These are phyloP conservation scores for Lagenidium sp. DNA, from an alignment of 352 stramenopile genomes.

Conservation along the genomic window DNA sequence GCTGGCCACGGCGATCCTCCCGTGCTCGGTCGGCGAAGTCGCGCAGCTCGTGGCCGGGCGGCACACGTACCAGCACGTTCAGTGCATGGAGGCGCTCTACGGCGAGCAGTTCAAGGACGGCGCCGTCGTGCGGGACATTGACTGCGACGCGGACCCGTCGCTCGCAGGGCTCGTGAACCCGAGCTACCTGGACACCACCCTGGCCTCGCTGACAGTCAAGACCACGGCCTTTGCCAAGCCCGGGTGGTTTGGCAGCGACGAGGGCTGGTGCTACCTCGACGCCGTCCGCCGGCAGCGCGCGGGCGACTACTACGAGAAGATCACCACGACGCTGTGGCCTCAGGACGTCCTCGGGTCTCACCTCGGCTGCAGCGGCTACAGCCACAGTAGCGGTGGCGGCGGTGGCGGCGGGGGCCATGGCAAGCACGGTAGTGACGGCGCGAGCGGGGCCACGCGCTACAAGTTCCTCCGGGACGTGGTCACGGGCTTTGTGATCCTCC, in stretches of 20 bases:
- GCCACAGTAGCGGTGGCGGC: too few relatives aligned
- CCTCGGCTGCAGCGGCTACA: too few relatives aligned
- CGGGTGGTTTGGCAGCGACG: constrained; percentile 8
- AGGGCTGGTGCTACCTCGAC: constrained; percentile 18
- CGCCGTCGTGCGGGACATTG: background rate
- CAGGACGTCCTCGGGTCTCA: constrained; percentile 9
- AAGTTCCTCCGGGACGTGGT: too few relatives aligned
- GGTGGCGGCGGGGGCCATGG: too few relatives aligned
- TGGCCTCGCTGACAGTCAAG: constrained; percentile 9
- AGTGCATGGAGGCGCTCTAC: constrained; percentile 12
- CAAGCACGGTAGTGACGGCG: background rate
- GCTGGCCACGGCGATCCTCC: constrained; percentile 9
- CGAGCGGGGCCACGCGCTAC: background rate
- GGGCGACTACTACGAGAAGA: constrained; percentile 12
- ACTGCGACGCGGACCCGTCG: background rate
- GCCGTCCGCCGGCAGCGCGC: constrained; percentile 5
- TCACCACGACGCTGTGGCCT: constrained; percentile 10
- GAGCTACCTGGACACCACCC: background rate
- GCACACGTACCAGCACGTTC: constrained; percentile 5
- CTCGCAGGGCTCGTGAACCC: background rate
- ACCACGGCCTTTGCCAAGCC: constrained; percentile 11
- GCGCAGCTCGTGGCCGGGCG: constrained; percentile 2
- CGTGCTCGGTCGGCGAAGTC: constrained; percentile 4
- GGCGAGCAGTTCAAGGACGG: constrained; percentile 14
- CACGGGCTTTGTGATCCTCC: background rate